These are phyloP conservation scores for Cystobasidium pallidum DNA, from an alignment of 1,284 basidiomycete genomes.

Conservation along the genomic window DNA sequence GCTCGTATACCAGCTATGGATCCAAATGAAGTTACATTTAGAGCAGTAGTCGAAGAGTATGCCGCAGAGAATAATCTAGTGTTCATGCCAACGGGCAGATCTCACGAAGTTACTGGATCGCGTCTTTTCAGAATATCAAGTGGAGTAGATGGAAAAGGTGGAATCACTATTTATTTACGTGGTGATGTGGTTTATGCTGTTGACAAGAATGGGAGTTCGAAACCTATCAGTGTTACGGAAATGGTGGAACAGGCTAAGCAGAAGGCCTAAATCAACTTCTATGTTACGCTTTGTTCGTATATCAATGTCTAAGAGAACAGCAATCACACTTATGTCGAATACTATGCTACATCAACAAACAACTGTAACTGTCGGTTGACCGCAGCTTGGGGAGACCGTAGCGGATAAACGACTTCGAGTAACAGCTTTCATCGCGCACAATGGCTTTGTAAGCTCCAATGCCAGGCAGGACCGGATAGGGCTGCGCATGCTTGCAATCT, in stretches of 20 bases:
- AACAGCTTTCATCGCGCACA: too few species aligned
- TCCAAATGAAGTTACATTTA: constrained; percentile 80
- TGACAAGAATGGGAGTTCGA: constrained; percentile 43
- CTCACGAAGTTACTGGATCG: constrained; percentile 79
- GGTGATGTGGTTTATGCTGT: constrained; percentile 67
- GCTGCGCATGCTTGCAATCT: too few species aligned
- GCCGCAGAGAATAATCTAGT: constrained; percentile 81
- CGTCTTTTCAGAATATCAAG: constrained; percentile 79
- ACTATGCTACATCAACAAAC: too few species aligned
- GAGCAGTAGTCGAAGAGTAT: constrained; percentile 83
- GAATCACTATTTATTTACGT: constrained; percentile 77
- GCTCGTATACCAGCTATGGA: constrained; percentile 42
- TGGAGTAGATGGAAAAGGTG: constrained; percentile 77
- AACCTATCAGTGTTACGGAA: constrained; percentile 52
- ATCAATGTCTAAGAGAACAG: too few species aligned
- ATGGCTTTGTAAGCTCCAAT: too few species aligned
- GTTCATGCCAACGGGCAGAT: constrained; percentile 80
- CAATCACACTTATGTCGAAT: too few species aligned
- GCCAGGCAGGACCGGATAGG: too few species aligned
- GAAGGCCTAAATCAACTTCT: neutral
- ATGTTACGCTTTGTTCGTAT: too few species aligned
- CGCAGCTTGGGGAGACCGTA: too few species aligned
- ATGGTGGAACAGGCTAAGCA: constrained; percentile 47
- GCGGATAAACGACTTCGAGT: too few species aligned
- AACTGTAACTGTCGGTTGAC: too few species aligned